Evolutionary conservation across 371 early-diverging fungal genomes (phyloP), one percentile per base, ranked within the genome.

Genomic region (Mucor plumbeus): DNA sequence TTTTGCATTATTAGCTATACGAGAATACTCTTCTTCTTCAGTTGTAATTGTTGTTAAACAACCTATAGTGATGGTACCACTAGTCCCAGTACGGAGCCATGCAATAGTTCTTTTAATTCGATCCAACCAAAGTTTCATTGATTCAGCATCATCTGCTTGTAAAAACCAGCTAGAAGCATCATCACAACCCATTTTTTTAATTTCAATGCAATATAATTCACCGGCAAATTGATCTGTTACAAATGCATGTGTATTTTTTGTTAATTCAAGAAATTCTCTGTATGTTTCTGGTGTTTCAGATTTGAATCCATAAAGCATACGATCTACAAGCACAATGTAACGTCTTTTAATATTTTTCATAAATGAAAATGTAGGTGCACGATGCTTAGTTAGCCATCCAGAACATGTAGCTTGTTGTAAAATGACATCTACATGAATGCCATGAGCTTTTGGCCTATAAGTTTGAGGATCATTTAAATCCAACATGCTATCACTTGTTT

Each of bases 301-400:
- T 55, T 80, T 80, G 61, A 77, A 80, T 13, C 69, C 53, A 65
- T 78, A 80, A 1, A 80, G 44, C 58, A 76, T 64, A 11, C 78
- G 70, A 58, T 80, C 81, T 0, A 74, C 74, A 10, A 80, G 57
- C 6, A 80, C 61, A 15, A 80, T 41, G 44, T 69, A 78, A 2
- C 81, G 72, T 55, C 61, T 57, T 39, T 80, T 80, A 19, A 53
- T 44, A 0, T 56, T 60, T 34, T 73, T 76, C 10, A 74, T 76
- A 19, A 80, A 80, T 1, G 76, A 73, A 63, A 78, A 80, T 5
- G 70, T 65, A 0, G 81, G 76, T 19, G 74, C 69, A 14, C 68
- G 57, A 26, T 80, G 74, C 17, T 78, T 77, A 0, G 69, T 78
- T 35, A 80, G 19, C 75, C 75, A 80, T 1, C 78, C 81, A 21